phyloP scores from a whole-genome alignment of 192 early-diverging fungal genomes.

The Phlyctochytrium planicorne region DNA sequence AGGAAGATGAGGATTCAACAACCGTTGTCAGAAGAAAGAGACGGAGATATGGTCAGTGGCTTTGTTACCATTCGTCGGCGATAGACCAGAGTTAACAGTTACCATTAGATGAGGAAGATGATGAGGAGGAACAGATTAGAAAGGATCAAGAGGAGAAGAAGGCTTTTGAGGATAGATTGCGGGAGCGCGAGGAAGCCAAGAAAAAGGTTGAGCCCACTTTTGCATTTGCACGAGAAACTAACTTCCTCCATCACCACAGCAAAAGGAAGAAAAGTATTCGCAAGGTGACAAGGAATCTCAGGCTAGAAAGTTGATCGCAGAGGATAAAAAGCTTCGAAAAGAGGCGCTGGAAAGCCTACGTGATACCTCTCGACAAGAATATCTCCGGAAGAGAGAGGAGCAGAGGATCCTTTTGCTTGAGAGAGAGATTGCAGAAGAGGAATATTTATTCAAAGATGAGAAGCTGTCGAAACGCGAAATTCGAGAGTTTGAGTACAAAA shows the following conservation, averaged over 20 bases:
- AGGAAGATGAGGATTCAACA: constrained; percentile 12
- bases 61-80: background rate
- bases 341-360: constrained; percentile 77
- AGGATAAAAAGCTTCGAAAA: constrained; percentile 69
- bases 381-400: constrained; percentile 83
- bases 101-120: constrained; percentile 44
- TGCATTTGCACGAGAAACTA: background rate
- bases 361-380: constrained; percentile 84
- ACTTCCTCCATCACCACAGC: constrained; percentile 18
- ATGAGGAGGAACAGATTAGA: constrained; percentile 60
- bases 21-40: constrained; percentile 10
- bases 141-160: constrained; percentile 81
- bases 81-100: background rate
- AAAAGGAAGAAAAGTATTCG: constrained; percentile 73
- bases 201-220: background rate
- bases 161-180: constrained; percentile 36
- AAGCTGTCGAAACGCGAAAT: constrained; percentile 77
- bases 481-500: constrained; percentile 77
- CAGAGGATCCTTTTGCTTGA: constrained; percentile 74
- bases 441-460: constrained; percentile 72
- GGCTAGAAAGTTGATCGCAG: constrained; percentile 76
- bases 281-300: constrained; percentile 63
- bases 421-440: constrained; percentile 83
- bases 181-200: constrained; percentile 2
- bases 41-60: constrained; percentile 5